Evolutionary conservation across 441 rosid genomes (phyloP), one percentile per base, ranked within the genome.

Genomic region (Jatropha multifida): DNA sequence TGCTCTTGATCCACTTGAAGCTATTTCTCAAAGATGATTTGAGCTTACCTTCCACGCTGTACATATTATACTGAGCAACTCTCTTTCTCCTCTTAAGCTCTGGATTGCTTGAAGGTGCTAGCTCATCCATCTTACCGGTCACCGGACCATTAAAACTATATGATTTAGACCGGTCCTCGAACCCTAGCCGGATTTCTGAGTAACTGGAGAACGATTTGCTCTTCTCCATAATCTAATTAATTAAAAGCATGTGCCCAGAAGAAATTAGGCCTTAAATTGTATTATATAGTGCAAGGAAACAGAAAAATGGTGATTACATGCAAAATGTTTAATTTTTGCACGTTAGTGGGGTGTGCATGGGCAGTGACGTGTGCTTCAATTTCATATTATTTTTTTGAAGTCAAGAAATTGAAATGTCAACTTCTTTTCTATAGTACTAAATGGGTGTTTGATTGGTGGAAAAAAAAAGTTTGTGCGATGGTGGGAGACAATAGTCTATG

Each of bases 111-210:
- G 83, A 77, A 26, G 56, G 13, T 8, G 18, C 79, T 13, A 75
- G 46, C 17, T 54, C 78, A 27, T 75, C 77, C 0, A 12, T 52
- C 41, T 63, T 58, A 4, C 66, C 60, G 0, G 23, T n/a, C 4
- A 18, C 15, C 40, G 79, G 85, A 41, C 85, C 86, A 17, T 85
- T 85, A 51, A 85, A 88, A 76, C 85, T 88, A 60, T 85, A 86
- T 0, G 91, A 86, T 63, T 79, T 82, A 9, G 83, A 70, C 62
- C 76, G 74, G 40, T 86, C 86, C 74, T 88, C 85, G 20, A 77
- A 79, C 40, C 71, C 83, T 1, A 66, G 42, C 77, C 73, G 80
- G 52, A 58, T 72, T 48, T 83, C 85, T 1, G 83, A 77, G 77
- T 80, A 80, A 52, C 77, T 26, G 54, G 85, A 66, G 72, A 85